These are phyloP conservation scores for Fusarium udum DNA, from an alignment of 2,329 filamentous ascomycete genomes.

Conservation along the genomic window DNA sequence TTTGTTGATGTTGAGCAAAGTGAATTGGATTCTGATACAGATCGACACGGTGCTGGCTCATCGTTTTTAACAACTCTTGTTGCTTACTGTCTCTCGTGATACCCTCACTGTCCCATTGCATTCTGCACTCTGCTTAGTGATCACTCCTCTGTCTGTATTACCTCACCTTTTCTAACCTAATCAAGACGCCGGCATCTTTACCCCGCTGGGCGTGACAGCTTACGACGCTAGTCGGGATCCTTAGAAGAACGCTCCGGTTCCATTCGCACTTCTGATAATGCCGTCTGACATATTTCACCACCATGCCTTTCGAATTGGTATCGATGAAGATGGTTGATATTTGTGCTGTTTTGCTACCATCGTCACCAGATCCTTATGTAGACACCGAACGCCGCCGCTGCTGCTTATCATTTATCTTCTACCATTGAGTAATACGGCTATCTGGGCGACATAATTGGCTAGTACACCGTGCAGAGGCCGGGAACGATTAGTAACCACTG, in stretches of 20 bases:
- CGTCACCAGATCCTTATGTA: fast-evolving
- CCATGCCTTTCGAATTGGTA: fast-evolving
- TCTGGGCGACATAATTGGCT: neutral
- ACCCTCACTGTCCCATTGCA: neutral
- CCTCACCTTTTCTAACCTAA: neutral
- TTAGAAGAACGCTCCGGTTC: neutral
- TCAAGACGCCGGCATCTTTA: neutral
- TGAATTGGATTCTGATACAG: fast-evolving
- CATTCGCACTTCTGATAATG: neutral
- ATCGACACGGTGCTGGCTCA: fast-evolving
- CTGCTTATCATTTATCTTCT: fast-evolving
- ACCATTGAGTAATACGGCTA: fast-evolving
- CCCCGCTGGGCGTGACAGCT: neutral
- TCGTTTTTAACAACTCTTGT: fast-evolving
- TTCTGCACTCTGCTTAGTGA: neutral
- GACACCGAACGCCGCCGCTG: neutral
- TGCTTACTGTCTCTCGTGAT: neutral
- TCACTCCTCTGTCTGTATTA: neutral
- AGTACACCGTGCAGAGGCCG: fast-evolving
- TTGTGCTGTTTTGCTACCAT: neutral
- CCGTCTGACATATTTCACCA: neutral
- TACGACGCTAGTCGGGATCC: neutral
- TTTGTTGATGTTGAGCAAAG: fast-evolving
- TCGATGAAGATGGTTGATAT: fast-evolving
- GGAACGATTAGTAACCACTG: neutral